A percentile compares a stretch with the other conserved stretches of the same genome.
These are phyloP conservation scores for Xylariaceae sp. DNA, from an alignment of 2,329 filamentous ascomycete species.

Conservation along the genomic window DNA sequence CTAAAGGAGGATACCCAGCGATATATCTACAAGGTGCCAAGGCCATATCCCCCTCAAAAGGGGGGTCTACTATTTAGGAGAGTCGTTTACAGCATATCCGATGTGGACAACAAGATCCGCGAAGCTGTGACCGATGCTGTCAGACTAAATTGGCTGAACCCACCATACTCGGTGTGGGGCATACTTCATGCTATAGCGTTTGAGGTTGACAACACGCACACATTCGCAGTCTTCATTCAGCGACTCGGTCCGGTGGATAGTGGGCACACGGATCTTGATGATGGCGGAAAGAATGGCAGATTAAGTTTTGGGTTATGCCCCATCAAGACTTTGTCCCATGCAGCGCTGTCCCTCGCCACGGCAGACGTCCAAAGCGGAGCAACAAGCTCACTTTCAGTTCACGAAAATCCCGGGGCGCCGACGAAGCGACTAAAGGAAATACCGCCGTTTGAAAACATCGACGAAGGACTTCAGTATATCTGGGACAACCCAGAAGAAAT, in stretches of 20 bases:
- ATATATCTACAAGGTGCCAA: neutral
- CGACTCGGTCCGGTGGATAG: neutral
- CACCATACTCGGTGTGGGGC: neutral
- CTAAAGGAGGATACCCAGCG: neutral
- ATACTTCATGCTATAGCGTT: neutral
- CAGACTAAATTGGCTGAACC: neutral
- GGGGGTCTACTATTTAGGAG: constrained; percentile 1
- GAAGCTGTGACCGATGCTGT: no score
- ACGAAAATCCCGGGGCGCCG: neutral
- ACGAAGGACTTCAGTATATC: neutral
- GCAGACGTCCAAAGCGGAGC: no score
- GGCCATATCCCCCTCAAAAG: neutral
- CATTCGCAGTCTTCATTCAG: neutral
- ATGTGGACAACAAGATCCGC: no score
- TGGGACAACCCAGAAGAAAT: neutral
- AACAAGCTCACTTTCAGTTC: neutral
- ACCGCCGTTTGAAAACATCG: no score
- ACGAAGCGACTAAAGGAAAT: neutral
- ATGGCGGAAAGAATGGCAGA: neutral
- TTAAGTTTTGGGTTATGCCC: neutral
- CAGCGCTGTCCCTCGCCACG: neutral
- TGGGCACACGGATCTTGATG: neutral
- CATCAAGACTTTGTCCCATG: neutral
- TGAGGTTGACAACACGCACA: neutral
- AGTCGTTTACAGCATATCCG: neutral